Evolutionary conservation across 805 yeast genomes (phyloP), one percentile per base, ranked within the genome.

Genomic region (Nakazawaea wickerhamii): DNA sequence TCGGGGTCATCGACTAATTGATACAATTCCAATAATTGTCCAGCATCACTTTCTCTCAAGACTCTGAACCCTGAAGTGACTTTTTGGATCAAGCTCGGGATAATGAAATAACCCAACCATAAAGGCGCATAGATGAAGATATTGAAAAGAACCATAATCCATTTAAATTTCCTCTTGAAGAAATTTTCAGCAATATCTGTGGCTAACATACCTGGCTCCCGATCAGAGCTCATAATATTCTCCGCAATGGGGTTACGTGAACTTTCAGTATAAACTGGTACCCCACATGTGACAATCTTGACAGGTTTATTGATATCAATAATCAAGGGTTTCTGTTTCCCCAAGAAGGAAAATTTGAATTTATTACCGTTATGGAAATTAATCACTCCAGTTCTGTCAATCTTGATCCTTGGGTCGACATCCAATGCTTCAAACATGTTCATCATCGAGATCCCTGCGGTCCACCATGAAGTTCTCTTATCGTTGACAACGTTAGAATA

Each of bases 401-500:
- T 64, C 26, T 54, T 59, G 31, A 63, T 60, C 44, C 42, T 56
- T 28, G 59, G 57, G 41, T 54, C 57, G 32, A 52, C 55, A 45
- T 54, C 64, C 36, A 67, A 50, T 14, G 57, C 59, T 43, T 63
- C 60, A 55, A 79, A 81, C 0, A 88, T 88, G 51, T 83, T 87
- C 28, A 67, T 61, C 21, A 60, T 52, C 0, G 84, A 75, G 27
- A 84, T 84, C 4, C 85, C 85, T 0, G 95, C 70, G 2, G 95
- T 85, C 75, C 84, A 86, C 82, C 86, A 88, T 13, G 85, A 74
- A 4, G 95, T 79, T 50, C 95, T 74, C 49, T 80, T 80, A 61
- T 87, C 96, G 48, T 87, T 84, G 45, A 81, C 73, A 31, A 84
- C 72, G 60, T 88, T 88, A 5, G 93, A 84, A 55, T 87, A 85